Evolutionary conservation across 257 asterid species (phyloP).

Genomic region (Solanum bulbocastanum): DNA sequence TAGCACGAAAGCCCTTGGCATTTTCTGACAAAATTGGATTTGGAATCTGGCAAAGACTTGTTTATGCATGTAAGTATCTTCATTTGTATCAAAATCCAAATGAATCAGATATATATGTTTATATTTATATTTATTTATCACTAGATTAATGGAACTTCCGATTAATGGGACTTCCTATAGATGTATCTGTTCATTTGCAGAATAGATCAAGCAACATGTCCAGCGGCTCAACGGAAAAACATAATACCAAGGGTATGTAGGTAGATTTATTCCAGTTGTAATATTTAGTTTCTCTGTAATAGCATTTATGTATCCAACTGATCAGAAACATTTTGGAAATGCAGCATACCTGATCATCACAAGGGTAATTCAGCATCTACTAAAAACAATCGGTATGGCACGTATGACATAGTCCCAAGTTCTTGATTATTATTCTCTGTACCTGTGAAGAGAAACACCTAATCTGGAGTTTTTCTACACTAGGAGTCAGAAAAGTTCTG

Average conservation of each 20-base stretch:
- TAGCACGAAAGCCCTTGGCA: slow-evolving; percentile 20
- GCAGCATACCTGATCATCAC: slow-evolving; percentile 2
- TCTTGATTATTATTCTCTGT: background rate
- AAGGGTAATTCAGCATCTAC: background rate
- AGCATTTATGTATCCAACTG: background rate
- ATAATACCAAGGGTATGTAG: background rate
- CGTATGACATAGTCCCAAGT: background rate
- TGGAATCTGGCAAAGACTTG: slow-evolving; percentile 12
- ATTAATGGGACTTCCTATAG: slow-evolving; percentile 2
- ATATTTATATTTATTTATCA: background rate
- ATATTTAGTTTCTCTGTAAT: background rate
- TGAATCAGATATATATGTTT: background rate
- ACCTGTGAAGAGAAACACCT: background rate
- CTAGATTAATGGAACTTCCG: background rate
- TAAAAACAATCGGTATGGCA: background rate
- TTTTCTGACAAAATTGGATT: slow-evolving; percentile 11
- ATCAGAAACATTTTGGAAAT: background rate
- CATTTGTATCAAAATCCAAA: background rate
- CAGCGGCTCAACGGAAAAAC: background rate
- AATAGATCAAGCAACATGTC: background rate
- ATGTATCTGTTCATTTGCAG: slow-evolving; percentile 5
- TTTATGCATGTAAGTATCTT: slow-evolving; percentile 11
- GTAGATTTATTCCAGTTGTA: background rate
- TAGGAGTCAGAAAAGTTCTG: slow-evolving; percentile 7
- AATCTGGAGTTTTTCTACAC: background rate